A percentile compares a stretch with the other conserved stretches of the same genome.
These are phyloP conservation scores for Ananas comosus DNA, from an alignment of 176 grass and related monocot species.

Conservation along the genomic window DNA sequence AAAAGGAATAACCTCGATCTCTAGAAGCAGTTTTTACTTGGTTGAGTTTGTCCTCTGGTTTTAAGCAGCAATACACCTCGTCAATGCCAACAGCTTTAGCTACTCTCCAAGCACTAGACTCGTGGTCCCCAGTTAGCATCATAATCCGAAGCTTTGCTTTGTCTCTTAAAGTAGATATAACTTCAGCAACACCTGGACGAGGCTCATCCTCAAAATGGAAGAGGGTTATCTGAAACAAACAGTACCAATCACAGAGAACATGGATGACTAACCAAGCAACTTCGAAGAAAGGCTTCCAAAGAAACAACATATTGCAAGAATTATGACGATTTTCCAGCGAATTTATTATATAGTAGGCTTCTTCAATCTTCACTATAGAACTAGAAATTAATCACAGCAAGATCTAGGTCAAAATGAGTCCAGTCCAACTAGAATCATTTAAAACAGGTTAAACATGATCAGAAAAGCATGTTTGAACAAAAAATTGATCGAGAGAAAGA, in stretches of 20 bases:
- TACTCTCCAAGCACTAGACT: slow-evolving; percentile 82
- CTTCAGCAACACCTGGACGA: slow-evolving; percentile 56
- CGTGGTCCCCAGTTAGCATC: slow-evolving; percentile 96
- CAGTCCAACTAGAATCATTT: no score
- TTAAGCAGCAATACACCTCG: slow-evolving; percentile 71
- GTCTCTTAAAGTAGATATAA: slow-evolving; percentile 78
- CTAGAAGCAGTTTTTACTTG: slow-evolving; percentile 86
- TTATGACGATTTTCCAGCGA: no score
- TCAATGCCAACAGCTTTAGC: slow-evolving; percentile 87
- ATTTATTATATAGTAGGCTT: no score
- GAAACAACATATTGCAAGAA: no score
- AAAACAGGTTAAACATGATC: no score
- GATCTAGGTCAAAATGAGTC: neutral
- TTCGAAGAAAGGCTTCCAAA: neutral
- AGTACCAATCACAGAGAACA: slow-evolving; percentile 6
- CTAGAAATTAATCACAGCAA: neutral
- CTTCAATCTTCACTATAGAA: neutral
- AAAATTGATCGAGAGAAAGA: no score
- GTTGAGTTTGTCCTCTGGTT: slow-evolving; percentile 93
- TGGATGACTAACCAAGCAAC: neutral
- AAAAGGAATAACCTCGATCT: slow-evolving; percentile 46
- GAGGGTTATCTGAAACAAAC: slow-evolving; percentile 54
- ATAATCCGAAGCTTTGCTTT: slow-evolving; percentile 81
- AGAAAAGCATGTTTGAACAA: no score
- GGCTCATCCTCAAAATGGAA: slow-evolving; percentile 99